These are phyloP conservation scores for Clavaria fumosa DNA, from an alignment of 768 basidiomycete genomes.

Conservation along the genomic window DNA sequence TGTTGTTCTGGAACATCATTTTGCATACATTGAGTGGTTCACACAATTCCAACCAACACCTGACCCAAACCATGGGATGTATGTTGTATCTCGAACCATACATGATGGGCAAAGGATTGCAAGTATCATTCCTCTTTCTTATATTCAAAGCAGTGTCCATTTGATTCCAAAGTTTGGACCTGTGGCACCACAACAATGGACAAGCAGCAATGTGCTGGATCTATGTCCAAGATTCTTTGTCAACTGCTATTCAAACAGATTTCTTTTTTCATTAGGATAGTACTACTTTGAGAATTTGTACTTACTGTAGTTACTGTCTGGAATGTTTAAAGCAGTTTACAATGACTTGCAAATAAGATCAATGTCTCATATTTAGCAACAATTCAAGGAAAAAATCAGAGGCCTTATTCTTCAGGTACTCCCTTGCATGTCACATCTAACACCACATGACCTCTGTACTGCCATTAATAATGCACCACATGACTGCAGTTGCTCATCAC, in stretches of 20 bases:
- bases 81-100: conserved; percentile 11
- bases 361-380: no score
- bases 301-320: no score
- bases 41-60: conserved; percentile 5
- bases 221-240: conserved; percentile 9
- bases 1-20: conserved; percentile 7
- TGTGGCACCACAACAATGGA: conserved; percentile 11
- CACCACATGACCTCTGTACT: no score
- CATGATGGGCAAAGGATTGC: conserved; percentile 7
- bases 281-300: no score
- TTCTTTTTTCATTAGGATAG: no score
- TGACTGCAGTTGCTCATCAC: no score
- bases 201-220: conserved; percentile 12
- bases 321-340: no score
- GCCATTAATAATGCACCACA: no score
- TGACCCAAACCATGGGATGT: conserved; percentile 14
- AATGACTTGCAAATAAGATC: no score
- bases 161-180: conserved; percentile 16
- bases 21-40: conserved; percentile 21
- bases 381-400: no score
- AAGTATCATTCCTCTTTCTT: conserved; percentile 13
- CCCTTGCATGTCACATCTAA: no score
- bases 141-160: conserved; percentile 18
- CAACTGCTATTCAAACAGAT: conserved; percentile 10
- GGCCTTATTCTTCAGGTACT: no score